Percentiles rank a stretch among this genome's conserved stretches.
Conservation (phyloP, 331 rosid species). For the Acacia concinna region DNA sequence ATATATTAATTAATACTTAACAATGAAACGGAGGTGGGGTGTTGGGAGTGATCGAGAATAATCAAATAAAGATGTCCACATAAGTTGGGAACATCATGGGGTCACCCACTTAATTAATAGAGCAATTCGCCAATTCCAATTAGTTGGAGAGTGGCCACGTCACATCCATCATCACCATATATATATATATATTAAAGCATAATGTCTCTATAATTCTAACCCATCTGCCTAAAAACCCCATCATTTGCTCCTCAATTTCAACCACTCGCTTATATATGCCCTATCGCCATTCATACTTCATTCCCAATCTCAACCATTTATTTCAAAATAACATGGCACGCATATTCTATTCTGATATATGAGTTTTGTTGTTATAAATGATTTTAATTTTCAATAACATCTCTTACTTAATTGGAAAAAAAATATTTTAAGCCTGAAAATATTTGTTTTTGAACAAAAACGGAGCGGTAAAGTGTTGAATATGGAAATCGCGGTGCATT, state of each 20-base stretch:
- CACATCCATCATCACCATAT: not conserved
- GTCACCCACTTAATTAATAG: not conserved
- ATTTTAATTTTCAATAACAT: not conserved
- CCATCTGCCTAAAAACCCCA: not conserved
- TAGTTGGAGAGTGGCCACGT: not conserved
- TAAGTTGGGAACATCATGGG: conserved; percentile 12
- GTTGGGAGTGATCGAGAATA: not conserved
- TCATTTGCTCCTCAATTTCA: not conserved
- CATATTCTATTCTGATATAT: not conserved
- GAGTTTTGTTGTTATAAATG: not conserved
- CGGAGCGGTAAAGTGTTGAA: not conserved
- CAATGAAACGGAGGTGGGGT: not conserved
- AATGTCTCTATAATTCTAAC: not conserved
- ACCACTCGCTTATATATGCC: not conserved
- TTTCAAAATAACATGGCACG: not conserved
- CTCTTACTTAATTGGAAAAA: not conserved
- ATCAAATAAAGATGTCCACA: not conserved
- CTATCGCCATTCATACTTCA: not conserved
- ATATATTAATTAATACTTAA: not conserved
- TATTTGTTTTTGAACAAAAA: not conserved
- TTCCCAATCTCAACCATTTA: not conserved
- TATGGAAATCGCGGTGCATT: not conserved
- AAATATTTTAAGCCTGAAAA: not conserved
- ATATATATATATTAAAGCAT: not conserved
- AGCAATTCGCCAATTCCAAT: conserved; percentile 9